Percentiles rank a stretch among this genome's conserved stretches.
phyloP scores from a whole-genome alignment of 257 asterid genomes.

The Capsicum baccatum region DNA sequence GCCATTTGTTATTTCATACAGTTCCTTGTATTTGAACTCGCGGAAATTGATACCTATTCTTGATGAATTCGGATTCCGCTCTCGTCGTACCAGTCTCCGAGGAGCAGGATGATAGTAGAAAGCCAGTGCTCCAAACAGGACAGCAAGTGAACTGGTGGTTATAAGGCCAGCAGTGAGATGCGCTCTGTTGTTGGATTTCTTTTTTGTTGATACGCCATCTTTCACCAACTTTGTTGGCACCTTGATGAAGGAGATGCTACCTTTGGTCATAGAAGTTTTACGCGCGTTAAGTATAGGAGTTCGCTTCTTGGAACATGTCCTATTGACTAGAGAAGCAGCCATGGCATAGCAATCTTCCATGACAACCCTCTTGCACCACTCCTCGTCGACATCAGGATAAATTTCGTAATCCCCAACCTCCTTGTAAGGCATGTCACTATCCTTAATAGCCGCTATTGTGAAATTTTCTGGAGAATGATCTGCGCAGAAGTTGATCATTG shows the following conservation, averaged over 20 bases:
- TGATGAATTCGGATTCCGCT: conserved; percentile 7
- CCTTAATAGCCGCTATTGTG: not conserved
- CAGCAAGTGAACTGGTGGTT: conserved; percentile 19
- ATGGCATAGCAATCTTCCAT: conserved; percentile 27
- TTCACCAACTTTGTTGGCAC: not conserved
- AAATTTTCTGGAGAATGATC: not conserved
- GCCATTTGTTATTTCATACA: conserved; percentile 28
- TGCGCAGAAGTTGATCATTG: conserved; percentile 12
- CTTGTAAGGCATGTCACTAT: conserved; percentile 11
- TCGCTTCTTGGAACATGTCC: conserved; percentile 27
- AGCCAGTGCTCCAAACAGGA: conserved; percentile 21
- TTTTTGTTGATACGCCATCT: not conserved
- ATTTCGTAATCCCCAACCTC: conserved; percentile 25
- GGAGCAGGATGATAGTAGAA: conserved; percentile 16
- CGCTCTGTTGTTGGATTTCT: not conserved
- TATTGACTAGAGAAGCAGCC: not conserved
- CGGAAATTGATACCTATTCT: conserved; percentile 26
- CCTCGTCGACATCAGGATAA: not conserved
- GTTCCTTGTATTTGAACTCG: conserved; percentile 26
- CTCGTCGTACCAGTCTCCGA: not conserved
- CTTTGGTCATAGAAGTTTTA: not conserved
- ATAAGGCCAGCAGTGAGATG: conserved; percentile 13
- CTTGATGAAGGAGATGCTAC: conserved; percentile 22
- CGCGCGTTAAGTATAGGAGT: conserved; percentile 31
- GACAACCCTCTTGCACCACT: conserved; percentile 16